These are phyloP conservation scores for Cercospora sp. DNA, from an alignment of 2,329 filamentous ascomycete species.

Conservation along the genomic window DNA sequence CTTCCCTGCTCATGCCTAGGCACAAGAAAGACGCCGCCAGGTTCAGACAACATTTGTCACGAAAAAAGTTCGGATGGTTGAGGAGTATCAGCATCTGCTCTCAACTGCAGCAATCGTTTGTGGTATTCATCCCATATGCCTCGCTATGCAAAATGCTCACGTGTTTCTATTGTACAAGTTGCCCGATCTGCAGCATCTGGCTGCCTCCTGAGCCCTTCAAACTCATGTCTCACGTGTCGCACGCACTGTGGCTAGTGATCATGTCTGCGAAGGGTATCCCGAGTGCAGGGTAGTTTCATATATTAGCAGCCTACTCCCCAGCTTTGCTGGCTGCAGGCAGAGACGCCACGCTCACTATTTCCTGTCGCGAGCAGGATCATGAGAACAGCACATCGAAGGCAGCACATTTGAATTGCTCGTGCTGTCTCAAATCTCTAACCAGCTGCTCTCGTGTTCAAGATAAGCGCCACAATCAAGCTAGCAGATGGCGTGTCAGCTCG, in stretches of 20 bases:
- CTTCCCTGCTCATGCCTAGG: neutral
- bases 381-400: neutral
- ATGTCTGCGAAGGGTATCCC: constrained; percentile 7
- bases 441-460: constrained; percentile 69
- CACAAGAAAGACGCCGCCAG: neutral
- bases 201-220: constrained; percentile 2
- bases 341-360: neutral
- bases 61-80: neutral
- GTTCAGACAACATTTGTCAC: neutral
- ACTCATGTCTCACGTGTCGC: neutral
- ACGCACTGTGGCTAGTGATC: constrained; percentile 13
- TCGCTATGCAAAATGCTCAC: constrained; percentile 7
- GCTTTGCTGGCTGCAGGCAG: constrained; percentile 11
- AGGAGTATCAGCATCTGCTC: neutral
- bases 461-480: constrained; percentile 87
- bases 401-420: neutral
- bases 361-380: neutral
- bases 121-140: neutral
- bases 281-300: neutral
- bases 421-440: constrained; percentile 23
- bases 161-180: neutral
- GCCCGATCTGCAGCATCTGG: constrained; percentile 2
- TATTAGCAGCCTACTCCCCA: constrained; percentile 5
- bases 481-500: neutral
- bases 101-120: neutral